phyloP scores from a whole-genome alignment of 169 alveolate species.

The Babesia ovata region DNA sequence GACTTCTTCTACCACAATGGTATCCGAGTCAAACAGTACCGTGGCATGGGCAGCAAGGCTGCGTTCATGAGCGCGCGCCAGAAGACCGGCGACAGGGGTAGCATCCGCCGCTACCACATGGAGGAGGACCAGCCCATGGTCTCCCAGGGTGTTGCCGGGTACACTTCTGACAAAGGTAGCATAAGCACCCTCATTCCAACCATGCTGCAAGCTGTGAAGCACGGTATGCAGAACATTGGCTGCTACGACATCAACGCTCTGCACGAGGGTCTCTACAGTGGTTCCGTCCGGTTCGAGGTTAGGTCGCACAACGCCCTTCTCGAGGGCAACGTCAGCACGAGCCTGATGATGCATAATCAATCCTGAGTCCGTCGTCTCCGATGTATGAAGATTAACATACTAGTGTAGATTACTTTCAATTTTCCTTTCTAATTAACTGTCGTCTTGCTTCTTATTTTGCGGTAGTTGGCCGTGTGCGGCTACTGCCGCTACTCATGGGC shows the following conservation, averaged over 20 bases:
- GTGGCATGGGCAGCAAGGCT: constrained; percentile 90
- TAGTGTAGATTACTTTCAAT: too few species aligned
- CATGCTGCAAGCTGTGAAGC: constrained; percentile 79
- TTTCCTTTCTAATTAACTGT: too few species aligned
- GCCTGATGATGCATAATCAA: constrained; percentile 30
- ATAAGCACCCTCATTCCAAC: constrained; percentile 82
- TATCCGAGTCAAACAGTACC: constrained; percentile 79
- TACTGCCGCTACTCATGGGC: too few species aligned
- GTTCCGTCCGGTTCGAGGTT: constrained; percentile 68
- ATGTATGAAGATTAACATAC: too few species aligned
- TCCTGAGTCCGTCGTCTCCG: background rate
- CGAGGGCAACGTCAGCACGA: constrained; percentile 49
- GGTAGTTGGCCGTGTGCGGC: too few species aligned
- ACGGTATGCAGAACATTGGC: constrained; percentile 77
- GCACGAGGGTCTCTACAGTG: constrained; percentile 67
- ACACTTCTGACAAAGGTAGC: constrained; percentile 86
- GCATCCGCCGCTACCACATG: constrained; percentile 69
- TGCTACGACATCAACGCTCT: constrained; percentile 45
- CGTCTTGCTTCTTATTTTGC: too few species aligned
- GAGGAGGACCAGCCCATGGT: constrained; percentile 74
- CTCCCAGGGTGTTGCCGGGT: constrained; percentile 88
- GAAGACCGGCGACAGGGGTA: constrained; percentile 46
- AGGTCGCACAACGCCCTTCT: constrained; percentile 43
- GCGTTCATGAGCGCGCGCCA: constrained; percentile 73
- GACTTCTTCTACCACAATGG: constrained; percentile 88